Evolutionary conservation across 78 protist genomes (phyloP).

Genomic region (Guillardia theta): DNA sequence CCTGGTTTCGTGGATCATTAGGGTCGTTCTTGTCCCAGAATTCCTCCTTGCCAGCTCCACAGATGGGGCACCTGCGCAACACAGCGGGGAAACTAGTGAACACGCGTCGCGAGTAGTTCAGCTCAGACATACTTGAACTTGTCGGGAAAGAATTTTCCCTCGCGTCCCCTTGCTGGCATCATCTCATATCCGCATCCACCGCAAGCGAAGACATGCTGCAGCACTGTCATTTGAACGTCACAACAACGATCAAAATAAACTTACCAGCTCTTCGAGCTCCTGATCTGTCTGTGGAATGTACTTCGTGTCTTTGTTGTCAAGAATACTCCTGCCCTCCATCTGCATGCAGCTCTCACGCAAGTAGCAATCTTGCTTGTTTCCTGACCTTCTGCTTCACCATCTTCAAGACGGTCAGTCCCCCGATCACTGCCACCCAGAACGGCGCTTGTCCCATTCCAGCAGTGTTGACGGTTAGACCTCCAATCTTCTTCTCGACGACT

Average conservation of each 20-base stretch:
- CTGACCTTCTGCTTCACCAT: neutral
- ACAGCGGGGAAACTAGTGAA: neutral
- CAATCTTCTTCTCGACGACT: no score
- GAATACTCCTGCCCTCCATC: neutral
- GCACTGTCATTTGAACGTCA: neutral
- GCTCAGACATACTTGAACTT: neutral
- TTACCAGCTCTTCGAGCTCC: neutral
- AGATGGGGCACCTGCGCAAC: neutral
- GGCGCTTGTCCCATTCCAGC: neutral
- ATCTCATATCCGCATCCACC: neutral
- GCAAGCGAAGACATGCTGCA: neutral
- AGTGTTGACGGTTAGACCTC: neutral
- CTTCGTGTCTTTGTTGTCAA: neutral
- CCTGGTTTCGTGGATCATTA: neutral
- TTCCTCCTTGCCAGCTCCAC: neutral
- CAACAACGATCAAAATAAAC: neutral
- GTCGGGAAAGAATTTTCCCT: conserved; percentile 15
- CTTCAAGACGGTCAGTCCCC: neutral
- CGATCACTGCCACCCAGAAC: conserved; percentile 18
- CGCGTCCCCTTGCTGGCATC: neutral
- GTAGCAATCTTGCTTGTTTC: neutral
- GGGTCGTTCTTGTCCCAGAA: conserved; percentile 18
- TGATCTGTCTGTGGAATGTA: neutral
- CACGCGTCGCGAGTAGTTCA: neutral
- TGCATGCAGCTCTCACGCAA: neutral